A percentile compares a stretch with the other conserved stretches of the same genome.
phyloP scores from a whole-genome alignment of 2,329 filamentous ascomycete species.

The Aspergillus carbonarius region DNA sequence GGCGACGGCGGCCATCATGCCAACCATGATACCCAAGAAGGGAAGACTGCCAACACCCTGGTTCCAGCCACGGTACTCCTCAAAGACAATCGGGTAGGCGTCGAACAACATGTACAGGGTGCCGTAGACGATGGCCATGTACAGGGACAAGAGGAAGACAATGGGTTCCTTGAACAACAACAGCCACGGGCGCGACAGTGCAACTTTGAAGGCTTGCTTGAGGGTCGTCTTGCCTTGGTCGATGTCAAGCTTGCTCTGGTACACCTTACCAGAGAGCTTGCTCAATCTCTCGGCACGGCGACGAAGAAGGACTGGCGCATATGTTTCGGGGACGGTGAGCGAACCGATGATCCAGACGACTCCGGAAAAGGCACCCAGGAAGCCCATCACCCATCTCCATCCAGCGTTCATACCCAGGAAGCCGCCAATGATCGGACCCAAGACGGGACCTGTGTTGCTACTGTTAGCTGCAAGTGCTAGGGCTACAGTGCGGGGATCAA shows the following conservation, averaged over 20 bases:
- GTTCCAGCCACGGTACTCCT: constrained; percentile 47
- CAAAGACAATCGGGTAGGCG: constrained; percentile 53
- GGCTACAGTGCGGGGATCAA: background rate
- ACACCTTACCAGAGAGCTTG: constrained; percentile 52
- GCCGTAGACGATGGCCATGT: constrained; percentile 54
- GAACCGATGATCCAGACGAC: constrained; percentile 50
- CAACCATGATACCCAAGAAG: constrained; percentile 51
- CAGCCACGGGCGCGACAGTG: constrained; percentile 51
- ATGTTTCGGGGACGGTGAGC: constrained; percentile 40
- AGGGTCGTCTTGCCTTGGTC: constrained; percentile 45
- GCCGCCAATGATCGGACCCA: constrained; percentile 65
- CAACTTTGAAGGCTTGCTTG: constrained; percentile 44
- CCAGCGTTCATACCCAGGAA: constrained; percentile 64
- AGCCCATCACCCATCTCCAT: constrained; percentile 68
- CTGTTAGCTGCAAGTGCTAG: background rate
- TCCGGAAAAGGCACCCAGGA: constrained; percentile 64
- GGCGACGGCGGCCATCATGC: constrained; percentile 39
- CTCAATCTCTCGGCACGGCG: constrained; percentile 50
- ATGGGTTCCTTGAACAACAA: constrained; percentile 54
- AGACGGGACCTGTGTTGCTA: constrained; percentile 49
- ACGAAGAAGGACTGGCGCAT: constrained; percentile 53
- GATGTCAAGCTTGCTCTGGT: constrained; percentile 41
- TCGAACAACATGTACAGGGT: constrained; percentile 55
- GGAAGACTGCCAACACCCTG: constrained; percentile 49
- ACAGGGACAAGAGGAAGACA: constrained; percentile 50